phyloP scores from a whole-genome alignment of 108 stramenopile genomes.

The Ochromonas danica region DNA sequence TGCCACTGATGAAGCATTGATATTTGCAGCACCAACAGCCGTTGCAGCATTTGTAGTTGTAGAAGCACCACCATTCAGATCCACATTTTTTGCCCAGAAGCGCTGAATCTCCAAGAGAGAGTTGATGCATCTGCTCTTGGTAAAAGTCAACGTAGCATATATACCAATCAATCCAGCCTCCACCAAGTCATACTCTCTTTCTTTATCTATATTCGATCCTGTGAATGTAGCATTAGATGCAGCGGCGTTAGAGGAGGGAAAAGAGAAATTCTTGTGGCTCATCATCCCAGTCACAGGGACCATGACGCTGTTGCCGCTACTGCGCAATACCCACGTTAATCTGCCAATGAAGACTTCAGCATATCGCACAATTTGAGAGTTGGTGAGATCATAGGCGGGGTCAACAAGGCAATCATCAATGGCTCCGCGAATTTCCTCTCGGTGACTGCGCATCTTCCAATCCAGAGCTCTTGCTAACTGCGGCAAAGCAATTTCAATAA shows the following conservation, averaged over 20 bases:
- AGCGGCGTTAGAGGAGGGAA: not conserved
- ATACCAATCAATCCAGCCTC: not conserved
- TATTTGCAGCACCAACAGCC: no score
- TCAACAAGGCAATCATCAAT: not conserved
- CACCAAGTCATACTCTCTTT: not conserved
- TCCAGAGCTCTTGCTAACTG: not conserved
- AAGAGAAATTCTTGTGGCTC: not conserved
- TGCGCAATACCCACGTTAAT: constrained; percentile 14
- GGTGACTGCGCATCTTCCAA: not conserved
- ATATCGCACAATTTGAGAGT: not conserved
- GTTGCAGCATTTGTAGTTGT: no score
- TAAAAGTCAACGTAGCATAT: not conserved
- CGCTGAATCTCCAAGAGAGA: constrained; percentile 24
- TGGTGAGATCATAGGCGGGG: not conserved
- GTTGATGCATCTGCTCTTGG: not conserved
- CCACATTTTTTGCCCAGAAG: constrained; percentile 23
- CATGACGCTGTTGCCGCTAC: not conserved
- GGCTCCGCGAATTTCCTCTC: not conserved
- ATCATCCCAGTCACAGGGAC: no score
- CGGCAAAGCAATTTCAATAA: not conserved
- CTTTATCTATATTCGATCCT: not conserved
- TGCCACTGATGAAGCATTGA: no score
- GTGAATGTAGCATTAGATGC: not conserved
- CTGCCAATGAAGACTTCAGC: constrained; percentile 24
- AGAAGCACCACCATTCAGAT: not conserved